These are phyloP conservation scores for Neostapfia colusana DNA, from an alignment of 176 grass and related monocot genomes.

Conservation along the genomic window DNA sequence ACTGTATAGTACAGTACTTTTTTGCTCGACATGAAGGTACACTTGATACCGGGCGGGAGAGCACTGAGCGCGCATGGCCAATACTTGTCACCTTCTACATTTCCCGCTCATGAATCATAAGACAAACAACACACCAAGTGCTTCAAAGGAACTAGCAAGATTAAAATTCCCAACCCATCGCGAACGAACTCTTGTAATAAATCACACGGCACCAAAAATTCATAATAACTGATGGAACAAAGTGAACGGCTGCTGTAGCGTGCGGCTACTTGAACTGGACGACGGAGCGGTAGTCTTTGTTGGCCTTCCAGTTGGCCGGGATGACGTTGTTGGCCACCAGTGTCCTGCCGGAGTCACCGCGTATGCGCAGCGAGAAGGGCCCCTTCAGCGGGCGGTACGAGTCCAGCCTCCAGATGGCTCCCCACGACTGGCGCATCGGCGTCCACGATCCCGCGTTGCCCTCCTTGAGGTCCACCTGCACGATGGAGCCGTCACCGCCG, in stretches of 20 bases:
- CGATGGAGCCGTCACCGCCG: slow-evolving; percentile 45
- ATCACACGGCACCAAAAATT: not conserved
- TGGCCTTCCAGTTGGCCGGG: slow-evolving; percentile 57
- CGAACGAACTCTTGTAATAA: not conserved
- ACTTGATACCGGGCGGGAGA: slow-evolving; percentile 4
- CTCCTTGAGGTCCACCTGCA: slow-evolving; percentile 48
- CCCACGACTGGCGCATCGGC: slow-evolving; percentile 54
- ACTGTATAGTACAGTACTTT: not conserved
- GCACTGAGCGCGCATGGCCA: slow-evolving; percentile 17
- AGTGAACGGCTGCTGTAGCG: not conserved
- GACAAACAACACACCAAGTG: not conserved
- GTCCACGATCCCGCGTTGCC: slow-evolving; percentile 5
- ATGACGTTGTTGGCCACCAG: slow-evolving; percentile 63
- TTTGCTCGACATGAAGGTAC: not conserved
- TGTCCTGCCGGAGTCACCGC: slow-evolving; percentile 50
- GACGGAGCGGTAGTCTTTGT: slow-evolving; percentile 59
- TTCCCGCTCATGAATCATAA: slow-evolving; percentile 5
- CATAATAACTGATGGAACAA: not conserved
- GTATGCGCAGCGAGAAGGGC: slow-evolving; percentile 61
- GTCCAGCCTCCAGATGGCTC: slow-evolving; percentile 58
- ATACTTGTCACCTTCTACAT: not conserved
- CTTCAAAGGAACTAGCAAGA: not conserved
- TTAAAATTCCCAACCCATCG: not conserved
- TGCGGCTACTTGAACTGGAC: slow-evolving; percentile 53
- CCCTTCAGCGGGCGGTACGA: slow-evolving; percentile 33